These are phyloP conservation scores for Cutaneotrichosporon curvatum DNA, from an alignment of 1,284 basidiomycete species.

Conservation along the genomic window DNA sequence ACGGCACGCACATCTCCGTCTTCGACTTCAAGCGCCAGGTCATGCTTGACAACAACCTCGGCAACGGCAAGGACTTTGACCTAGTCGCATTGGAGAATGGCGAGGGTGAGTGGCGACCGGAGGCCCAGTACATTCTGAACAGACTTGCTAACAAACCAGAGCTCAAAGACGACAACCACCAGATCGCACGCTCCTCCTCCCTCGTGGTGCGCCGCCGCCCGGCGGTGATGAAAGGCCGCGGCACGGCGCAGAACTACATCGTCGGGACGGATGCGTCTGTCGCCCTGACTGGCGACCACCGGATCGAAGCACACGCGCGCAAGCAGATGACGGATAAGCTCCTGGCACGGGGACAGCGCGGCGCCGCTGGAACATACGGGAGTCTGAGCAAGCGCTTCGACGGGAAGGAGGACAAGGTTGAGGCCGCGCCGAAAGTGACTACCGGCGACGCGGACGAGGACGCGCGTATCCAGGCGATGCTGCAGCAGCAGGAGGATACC, in stretches of 20 bases:
- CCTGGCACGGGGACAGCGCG: conserved; percentile 22
- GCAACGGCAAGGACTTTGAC: conserved; percentile 95
- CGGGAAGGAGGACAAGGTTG: conserved; percentile 57
- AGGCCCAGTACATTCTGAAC: too few species aligned
- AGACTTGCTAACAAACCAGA: conserved; percentile 51
- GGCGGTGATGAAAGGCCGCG: conserved; percentile 69
- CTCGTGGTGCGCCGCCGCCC: conserved; percentile 88
- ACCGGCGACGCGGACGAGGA: conserved; percentile 45
- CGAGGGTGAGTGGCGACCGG: conserved; percentile 57
- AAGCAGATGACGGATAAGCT: conserved; percentile 41
- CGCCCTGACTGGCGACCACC: conserved; percentile 38
- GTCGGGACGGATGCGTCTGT: conserved; percentile 49
- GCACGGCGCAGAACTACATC: conserved; percentile 82
- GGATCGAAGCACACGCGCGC: conserved; percentile 41
- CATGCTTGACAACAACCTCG: conserved; percentile 88
- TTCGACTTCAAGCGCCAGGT: conserved; percentile 99
- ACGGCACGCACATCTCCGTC: conserved; percentile 96
- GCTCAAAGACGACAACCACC: conserved; percentile 81
- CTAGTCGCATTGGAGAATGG: conserved; percentile 75
- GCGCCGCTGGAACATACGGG: conserved; percentile 32
- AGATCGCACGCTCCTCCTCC: conserved; percentile 90
- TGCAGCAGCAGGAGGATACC: conserved; percentile 39
- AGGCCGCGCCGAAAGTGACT: conserved; percentile 21
- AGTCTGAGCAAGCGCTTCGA: conserved; percentile 85
- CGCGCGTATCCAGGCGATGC: conserved; percentile 41